Evolutionary conservation across 164 flowering plant genomes (phyloP).

Genomic region (Platanus orientalis): DNA sequence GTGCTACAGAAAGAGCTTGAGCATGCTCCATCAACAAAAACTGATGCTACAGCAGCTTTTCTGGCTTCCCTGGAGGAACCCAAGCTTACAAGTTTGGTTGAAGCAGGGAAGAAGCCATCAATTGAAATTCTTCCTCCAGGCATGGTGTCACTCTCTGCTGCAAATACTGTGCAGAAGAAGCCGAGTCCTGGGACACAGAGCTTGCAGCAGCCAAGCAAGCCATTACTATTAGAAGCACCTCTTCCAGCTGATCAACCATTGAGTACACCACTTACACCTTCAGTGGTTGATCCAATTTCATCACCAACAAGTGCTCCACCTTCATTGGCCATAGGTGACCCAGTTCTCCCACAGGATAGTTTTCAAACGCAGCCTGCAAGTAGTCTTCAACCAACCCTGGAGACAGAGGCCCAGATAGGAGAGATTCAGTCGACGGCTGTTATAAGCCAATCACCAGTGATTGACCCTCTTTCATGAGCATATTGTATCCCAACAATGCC

Average conservation of each 20-base stretch:
- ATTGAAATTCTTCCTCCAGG: constrained; percentile 98
- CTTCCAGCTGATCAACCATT: constrained; percentile 24
- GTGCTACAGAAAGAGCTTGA: constrained; percentile 83
- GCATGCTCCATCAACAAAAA: constrained; percentile 53
- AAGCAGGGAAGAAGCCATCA: constrained; percentile 82
- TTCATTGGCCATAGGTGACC: constrained; percentile 13
- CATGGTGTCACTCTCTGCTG: constrained; percentile 64
- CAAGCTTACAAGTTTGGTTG: constrained; percentile 79
- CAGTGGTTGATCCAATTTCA: constrained; percentile 10
- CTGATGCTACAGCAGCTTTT: constrained; percentile 86
- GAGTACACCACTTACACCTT: constrained; percentile 14
- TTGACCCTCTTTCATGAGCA: constrained; percentile 14
- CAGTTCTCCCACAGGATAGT: constrained; percentile 9
- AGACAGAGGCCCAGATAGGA: constrained; percentile 8
- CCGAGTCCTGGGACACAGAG: constrained; percentile 30
- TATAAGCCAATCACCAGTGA: constrained; percentile 12
- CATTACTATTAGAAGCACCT: constrained; percentile 64
- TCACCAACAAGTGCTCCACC: constrained; percentile 2
- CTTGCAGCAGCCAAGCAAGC: constrained; percentile 57
- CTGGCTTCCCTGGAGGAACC: constrained; percentile 92
- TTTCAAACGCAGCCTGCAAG: constrained; percentile 9
- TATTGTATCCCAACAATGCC: no score
- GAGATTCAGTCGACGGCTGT: constrained; percentile 13
- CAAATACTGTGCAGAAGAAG: constrained; percentile 51
- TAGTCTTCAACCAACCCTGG: constrained; percentile 8